Evolutionary conservation across 1,284 basidiomycete genomes (phyloP).

Genomic region (Ceratobasidium sp.): DNA sequence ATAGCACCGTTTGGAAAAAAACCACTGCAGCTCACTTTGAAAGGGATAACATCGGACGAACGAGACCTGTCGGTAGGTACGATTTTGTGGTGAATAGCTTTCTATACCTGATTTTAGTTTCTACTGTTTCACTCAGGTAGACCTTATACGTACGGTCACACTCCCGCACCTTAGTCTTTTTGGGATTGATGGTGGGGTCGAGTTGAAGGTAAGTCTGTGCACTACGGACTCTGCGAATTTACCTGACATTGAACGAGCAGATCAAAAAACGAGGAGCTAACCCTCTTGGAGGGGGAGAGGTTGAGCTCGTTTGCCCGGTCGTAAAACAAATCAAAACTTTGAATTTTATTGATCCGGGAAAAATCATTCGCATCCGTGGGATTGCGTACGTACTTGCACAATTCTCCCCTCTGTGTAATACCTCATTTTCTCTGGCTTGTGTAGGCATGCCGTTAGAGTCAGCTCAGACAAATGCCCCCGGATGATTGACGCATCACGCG

Average conservation of each 20-base stretch:
- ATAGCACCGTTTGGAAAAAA: constrained; percentile 95
- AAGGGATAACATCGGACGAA: constrained; percentile 92
- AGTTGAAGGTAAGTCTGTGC: constrained; percentile 73
- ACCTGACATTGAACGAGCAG: constrained; percentile 59
- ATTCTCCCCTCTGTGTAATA: constrained; percentile 26
- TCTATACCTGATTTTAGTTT: neutral
- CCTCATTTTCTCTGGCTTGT: constrained; percentile 11
- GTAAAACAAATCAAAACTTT: constrained; percentile 91
- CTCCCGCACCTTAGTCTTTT: constrained; percentile 93
- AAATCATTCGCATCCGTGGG: constrained; percentile 94
- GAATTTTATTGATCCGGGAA: constrained; percentile 91
- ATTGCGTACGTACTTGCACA: constrained; percentile 77
- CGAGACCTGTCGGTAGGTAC: constrained; percentile 81
- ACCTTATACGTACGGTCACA: constrained; percentile 92
- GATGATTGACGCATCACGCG: constrained; percentile 94
- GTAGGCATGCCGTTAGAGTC: constrained; percentile 91
- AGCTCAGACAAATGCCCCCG: constrained; percentile 97
- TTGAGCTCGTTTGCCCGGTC: constrained; percentile 92
- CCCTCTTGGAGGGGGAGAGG: constrained; percentile 92
- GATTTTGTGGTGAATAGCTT: neutral
- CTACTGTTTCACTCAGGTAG: constrained; percentile 69
- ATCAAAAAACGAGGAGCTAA: constrained; percentile 94
- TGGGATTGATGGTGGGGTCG: constrained; percentile 87
- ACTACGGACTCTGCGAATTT: constrained; percentile 44
- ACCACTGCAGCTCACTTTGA: constrained; percentile 82